These are phyloP conservation scores for Actinidia chinensis DNA, from an alignment of 179 eudicot genomes.

Conservation along the genomic window DNA sequence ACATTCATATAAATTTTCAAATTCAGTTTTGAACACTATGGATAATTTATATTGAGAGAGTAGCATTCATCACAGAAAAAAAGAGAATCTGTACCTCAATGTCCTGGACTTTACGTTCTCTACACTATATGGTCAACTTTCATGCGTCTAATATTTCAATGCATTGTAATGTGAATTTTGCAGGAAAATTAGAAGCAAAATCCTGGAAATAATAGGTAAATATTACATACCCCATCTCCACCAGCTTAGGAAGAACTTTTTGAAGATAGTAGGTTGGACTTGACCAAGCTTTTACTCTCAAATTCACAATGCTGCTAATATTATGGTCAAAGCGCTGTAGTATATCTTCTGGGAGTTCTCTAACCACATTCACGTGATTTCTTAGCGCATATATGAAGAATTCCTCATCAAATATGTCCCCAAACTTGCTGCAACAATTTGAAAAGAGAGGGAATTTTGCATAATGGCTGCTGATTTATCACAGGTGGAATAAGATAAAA, in stretches of 20 bases:
- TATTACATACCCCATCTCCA: constrained; percentile 62
- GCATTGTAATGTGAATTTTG: background rate
- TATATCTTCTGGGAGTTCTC: constrained; percentile 78
- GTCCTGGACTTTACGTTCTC: background rate
- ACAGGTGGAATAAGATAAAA: constrained; percentile 2
- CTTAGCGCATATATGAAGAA: constrained; percentile 85
- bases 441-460: background rate
- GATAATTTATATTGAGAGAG: background rate
- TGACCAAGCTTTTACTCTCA: constrained; percentile 97
- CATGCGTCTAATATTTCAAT: constrained; percentile 5
- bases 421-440: constrained; percentile 69
- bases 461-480: background rate
- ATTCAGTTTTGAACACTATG: background rate
- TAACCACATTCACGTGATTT: constrained; percentile 74
- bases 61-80: background rate
- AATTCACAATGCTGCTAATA: constrained; percentile 86
- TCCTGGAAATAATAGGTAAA: background rate
- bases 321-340: constrained; percentile 73
- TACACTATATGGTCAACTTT: background rate
- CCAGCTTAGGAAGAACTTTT: constrained; percentile 84
- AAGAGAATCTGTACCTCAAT: background rate
- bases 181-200: constrained; percentile 16
- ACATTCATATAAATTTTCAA: background rate
- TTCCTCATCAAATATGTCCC: constrained; percentile 94
- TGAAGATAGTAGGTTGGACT: constrained; percentile 78